phyloP scores from a whole-genome alignment of 2,329 filamentous ascomycete genomes.

The Thielaviopsis ethacetica region DNA sequence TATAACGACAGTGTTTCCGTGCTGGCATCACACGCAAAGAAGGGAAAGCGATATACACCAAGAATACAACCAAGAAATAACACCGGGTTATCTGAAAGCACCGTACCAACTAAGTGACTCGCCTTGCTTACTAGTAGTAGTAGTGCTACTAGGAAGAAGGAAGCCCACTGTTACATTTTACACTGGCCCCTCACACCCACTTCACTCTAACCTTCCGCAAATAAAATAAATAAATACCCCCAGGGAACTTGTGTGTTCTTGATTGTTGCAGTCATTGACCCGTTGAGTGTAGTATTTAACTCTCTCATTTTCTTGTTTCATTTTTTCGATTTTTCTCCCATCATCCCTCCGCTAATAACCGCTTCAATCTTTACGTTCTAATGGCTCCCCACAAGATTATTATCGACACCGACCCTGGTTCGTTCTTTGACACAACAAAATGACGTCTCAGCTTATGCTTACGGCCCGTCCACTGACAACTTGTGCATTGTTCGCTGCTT shows the following conservation, averaged over 20 bases:
- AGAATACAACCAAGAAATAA: neutral
- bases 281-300: neutral
- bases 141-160: neutral
- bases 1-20: neutral
- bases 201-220: neutral
- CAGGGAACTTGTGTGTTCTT: neutral
- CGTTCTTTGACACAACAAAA: constrained; percentile 10
- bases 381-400: constrained; percentile 69
- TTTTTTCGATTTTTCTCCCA: neutral
- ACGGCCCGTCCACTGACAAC: neutral
- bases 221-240: neutral
- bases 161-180: neutral
- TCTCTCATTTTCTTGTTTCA: neutral
- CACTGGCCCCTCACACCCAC: neutral
- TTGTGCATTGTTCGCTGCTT: neutral
- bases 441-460: neutral
- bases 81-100: neutral
- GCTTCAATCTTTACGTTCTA: neutral
- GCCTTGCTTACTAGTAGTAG: neutral
- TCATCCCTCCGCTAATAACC: neutral
- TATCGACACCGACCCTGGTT: constrained; percentile 87
- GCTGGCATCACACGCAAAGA: too few relatives aligned
- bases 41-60: neutral
- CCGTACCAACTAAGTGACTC: neutral
- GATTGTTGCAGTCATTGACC: neutral